Conservation (phyloP, 2,329 filamentous ascomycete genomes). For the Aspergillus tanneri region DNA sequence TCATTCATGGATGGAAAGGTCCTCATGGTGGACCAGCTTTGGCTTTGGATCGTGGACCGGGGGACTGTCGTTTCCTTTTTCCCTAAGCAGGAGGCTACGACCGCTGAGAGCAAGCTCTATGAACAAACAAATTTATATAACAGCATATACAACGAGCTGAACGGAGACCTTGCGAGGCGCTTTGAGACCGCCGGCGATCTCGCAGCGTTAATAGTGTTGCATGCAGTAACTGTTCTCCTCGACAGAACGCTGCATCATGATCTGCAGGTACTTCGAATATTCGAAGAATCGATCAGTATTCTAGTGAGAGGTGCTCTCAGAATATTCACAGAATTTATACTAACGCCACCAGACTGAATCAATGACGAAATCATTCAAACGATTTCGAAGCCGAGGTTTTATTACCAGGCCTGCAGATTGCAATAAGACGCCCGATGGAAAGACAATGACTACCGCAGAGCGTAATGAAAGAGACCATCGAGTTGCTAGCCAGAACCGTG, state of each 20-base stretch:
- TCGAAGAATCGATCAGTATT: conserved; percentile 65
- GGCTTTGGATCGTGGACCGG: conserved; percentile 51
- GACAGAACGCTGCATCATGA: conserved; percentile 61
- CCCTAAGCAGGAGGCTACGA: conserved; percentile 35
- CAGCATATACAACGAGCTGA: conserved; percentile 65
- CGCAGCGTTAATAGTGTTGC: conserved; percentile 61
- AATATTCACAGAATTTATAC: rapidly evolving
- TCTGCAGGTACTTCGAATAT: conserved; percentile 63
- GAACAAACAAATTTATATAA: conserved; percentile 60
- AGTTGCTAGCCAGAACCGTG: conserved; percentile 58
- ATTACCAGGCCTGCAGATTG: conserved; percentile 41
- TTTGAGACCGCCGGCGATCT: conserved; percentile 64
- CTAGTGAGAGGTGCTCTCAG: conserved; percentile 44
- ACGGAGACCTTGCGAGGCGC: conserved; percentile 61
- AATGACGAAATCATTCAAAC: conserved; percentile 62
- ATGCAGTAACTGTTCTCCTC: conserved; percentile 62
- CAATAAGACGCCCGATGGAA: conserved; percentile 30
- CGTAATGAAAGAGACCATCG: conserved; percentile 47
- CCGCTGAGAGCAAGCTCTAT: conserved; percentile 34
- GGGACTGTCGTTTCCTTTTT: conserved; percentile 38
- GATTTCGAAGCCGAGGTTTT: conserved; percentile 60
- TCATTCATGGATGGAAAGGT: conserved; percentile 45
- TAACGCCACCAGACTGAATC: conserved; percentile 53
- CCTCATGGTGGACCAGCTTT: conserved; percentile 67
- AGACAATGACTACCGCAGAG: conserved; percentile 32